Evolutionary conservation across 805 yeast genomes (phyloP), one percentile per base, ranked within the genome.

Genomic region (Saccharomycopsis fermentans): DNA sequence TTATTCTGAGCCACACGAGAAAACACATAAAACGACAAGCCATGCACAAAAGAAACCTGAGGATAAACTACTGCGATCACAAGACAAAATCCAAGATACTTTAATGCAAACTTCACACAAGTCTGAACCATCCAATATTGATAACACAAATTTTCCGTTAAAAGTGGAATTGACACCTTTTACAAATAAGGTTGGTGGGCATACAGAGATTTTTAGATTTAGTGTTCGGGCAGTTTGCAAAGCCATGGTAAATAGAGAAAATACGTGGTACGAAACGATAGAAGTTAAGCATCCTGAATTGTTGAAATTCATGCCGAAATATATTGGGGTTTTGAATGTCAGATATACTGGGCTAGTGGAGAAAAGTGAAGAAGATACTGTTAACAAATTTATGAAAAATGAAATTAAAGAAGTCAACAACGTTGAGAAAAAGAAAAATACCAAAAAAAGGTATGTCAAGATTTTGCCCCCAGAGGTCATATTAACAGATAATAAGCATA

Each of bases 101-200:
- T 27, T 11, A 43, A 11, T 26, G 26, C 29, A 43, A 43, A 43
- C 21, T 1, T 16, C 29, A 11, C 24, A 9, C 4, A 43, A 21
- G 12, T n/a, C 50, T 53, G 53, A 50, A 19, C 3, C 17, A 52
- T 19, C 43, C 26, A 55, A 32, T 29, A 39, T n/a, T 21, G 35
- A 21, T 4, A 3, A 55, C 21, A 16, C 32, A 6, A 73, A 75
- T 47, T 86, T 76, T 63, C 87, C 90, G 2, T 71, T 90, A 34
- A 87, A 96, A 0, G 96, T 91, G 1, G 97, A 92, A 69, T 73
- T 92, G 59, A 81, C 88, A 57, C 98, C 98, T 1, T 92, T 91
- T 72, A 84, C 85, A 58, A 90, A 94, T 68, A 90, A 88, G 68
- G 98, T 94, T 24, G 99, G 99, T 6, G 99, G 99, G 0, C 99